These are phyloP conservation scores for Kluyveromyces lactis DNA, from an alignment of 805 yeast genomes.

Conservation along the genomic window DNA sequence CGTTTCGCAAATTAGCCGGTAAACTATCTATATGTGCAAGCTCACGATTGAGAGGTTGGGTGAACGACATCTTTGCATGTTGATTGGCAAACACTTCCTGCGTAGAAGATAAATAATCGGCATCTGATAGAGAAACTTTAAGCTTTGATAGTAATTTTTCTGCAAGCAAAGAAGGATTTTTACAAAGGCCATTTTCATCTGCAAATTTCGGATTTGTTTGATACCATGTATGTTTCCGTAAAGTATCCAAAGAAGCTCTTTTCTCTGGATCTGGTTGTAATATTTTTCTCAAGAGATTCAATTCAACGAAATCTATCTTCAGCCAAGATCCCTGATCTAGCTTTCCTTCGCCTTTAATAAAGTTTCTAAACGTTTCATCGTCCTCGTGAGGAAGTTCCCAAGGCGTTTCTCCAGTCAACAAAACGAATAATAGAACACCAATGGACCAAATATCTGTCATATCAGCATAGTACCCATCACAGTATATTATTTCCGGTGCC, in stretches of 20 bases:
- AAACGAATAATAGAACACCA: conserved; percentile 54
- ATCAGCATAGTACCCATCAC: conserved; percentile 46
- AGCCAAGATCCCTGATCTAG: conserved; percentile 46
- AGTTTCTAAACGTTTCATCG: conserved; percentile 41
- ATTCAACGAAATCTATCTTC: conserved; percentile 37
- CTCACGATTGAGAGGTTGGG: conserved; percentile 39
- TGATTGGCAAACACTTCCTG: conserved; percentile 10
- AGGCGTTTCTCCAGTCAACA: conserved; percentile 58
- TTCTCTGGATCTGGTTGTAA: conserved; percentile 40
- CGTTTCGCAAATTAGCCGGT: conserved; percentile 4
- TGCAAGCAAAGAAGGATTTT: conserved; percentile 44
- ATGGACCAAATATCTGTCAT: conserved; percentile 61
- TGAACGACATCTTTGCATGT: conserved; percentile 20
- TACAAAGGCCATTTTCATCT: conserved; percentile 41
- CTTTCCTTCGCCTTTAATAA: conserved; percentile 38
- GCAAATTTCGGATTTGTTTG: conserved; percentile 36
- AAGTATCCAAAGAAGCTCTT: conserved; percentile 35
- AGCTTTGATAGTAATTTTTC: conserved; percentile 43
- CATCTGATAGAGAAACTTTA: conserved; percentile 46
- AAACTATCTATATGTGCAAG: conserved; percentile 32
- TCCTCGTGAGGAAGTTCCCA: conserved; percentile 57
- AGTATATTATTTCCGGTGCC: conserved; percentile 59
- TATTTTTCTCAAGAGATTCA: conserved; percentile 45
- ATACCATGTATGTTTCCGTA: conserved; percentile 51
- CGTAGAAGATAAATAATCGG: conserved; percentile 30